Percentiles rank a stretch among this genome's conserved stretches.
phyloP scores from a whole-genome alignment of 1,284 basidiomycete genomes.

The Schizophyllum amplum region DNA sequence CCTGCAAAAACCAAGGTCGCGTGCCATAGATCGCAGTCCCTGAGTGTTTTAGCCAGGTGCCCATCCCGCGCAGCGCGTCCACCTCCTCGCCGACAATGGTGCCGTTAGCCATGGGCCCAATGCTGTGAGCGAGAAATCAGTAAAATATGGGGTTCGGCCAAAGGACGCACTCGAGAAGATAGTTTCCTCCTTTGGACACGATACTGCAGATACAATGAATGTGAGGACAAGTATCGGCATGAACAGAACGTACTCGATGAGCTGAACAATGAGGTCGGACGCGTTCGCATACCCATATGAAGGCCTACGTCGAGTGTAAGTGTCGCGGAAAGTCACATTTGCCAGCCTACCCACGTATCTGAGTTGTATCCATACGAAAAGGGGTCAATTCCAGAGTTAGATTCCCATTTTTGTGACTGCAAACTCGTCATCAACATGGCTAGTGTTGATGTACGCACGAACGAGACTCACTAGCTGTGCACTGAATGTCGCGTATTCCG shows the following conservation, averaged over 20 bases:
- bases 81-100: constrained; percentile 1
- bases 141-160: no score
- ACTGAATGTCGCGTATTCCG: constrained; percentile 46
- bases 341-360: not conserved
- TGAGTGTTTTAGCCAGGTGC: not conserved
- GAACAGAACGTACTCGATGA: not conserved
- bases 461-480: constrained; percentile 13
- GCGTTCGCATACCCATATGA: not conserved
- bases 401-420: constrained; percentile 48
- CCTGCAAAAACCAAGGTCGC: not conserved
- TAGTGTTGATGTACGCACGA: not conserved
- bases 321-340: not conserved
- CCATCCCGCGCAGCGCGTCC: not conserved
- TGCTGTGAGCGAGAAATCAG: not conserved
- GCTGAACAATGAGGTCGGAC: not conserved
- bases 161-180: not conserved
- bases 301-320: not conserved
- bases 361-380: constrained; percentile 36
- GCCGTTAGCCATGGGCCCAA: not conserved
- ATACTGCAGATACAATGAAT: not conserved
- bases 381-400: constrained; percentile 45
- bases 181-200: constrained; percentile 1
- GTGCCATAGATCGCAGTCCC: not conserved
- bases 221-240: not conserved
- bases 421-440: no score